A percentile compares a stretch with the other conserved stretches of the same genome.
Evolutionary conservation across 2,329 filamentous ascomycete species (phyloP).

Genomic region (Blumeria hordei): DNA sequence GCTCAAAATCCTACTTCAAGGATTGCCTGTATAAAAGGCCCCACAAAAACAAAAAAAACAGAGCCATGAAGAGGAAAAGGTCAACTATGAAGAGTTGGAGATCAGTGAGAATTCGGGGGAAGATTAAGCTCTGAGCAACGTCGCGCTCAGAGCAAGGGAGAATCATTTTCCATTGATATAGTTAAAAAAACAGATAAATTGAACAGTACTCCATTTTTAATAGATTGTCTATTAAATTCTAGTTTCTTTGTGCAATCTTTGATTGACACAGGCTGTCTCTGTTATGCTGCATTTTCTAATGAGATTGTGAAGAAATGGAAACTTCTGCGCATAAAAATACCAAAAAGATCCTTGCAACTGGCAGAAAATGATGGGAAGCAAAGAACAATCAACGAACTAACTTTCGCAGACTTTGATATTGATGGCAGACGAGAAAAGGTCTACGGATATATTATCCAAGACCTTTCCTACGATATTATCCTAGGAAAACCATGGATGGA

Average conservation of each 20-base stretch:
- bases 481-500: neutral
- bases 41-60: neutral
- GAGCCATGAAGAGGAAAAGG: neutral
- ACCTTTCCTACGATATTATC: neutral
- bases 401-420: neutral
- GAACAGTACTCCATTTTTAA: constrained; percentile 1
- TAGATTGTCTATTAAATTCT: neutral
- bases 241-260: neutral
- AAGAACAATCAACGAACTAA: neutral
- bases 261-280: neutral
- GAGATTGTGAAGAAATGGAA: neutral
- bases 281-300: neutral
- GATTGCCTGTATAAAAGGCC: neutral
- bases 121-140: neutral
- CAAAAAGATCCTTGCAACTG: neutral
- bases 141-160: neutral
- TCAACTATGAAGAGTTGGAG: neutral
- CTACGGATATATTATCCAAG: neutral
- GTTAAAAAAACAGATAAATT: neutral
- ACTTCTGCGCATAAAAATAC: neutral
- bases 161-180: neutral
- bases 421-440: neutral
- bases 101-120: neutral
- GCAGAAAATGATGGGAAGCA: neutral
- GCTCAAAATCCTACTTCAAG: neutral